Base-by-base conservation (phyloP, 169 alveolate genomes). In the Blepharisma undulans region DNA sequence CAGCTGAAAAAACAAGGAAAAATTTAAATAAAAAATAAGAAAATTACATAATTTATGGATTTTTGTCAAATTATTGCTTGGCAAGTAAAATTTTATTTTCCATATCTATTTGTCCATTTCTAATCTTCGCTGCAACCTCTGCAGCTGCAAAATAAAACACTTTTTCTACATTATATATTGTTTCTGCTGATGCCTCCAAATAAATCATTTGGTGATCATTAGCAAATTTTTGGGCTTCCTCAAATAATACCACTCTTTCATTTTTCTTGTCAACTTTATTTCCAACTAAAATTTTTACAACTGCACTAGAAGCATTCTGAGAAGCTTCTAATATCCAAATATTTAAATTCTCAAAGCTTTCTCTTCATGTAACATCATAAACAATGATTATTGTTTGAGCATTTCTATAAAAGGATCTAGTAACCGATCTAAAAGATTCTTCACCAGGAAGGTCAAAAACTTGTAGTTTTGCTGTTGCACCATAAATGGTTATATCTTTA, bases 371-470 rank as follows among this genome's bases (percentile, higher is more conserved):
- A 78, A 99, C 98, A 87, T 99, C 99, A 92, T 98, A 99, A 74
- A 98, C 99, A 78, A 98, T 94, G 32, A 99, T 93, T 27, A 99
- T 99, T 25, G 99, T 99, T 27, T 99, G 99, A 30, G 99, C 99
- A 59, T 99, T 99, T 94, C 99, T 95, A 94, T 98, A 99, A 93
- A 98, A 98, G 30, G 99, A 97, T 89, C 99, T 96, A 22, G 99
- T 98, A 87, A 98, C 98, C 36, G 99, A 97, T 74, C 99, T 95
- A 90, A 98, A 98, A 59, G 99, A 97, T 93, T 98, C 99, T 90
- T 98, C 98, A 0, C 99, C 99, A 32, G 99, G 99, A 27, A 99
- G 98, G 88, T 98, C 99, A 99, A 99, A 98, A 30, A 98, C 97
- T 95, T 98, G 99, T 61, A 98, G 95, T 95, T 98, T 98, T 36